A percentile compares a stretch with the other conserved stretches of the same genome.
These are phyloP conservation scores for Ophiostoma ulmi DNA, from an alignment of 2,329 filamentous ascomycete species.

Conservation along the genomic window DNA sequence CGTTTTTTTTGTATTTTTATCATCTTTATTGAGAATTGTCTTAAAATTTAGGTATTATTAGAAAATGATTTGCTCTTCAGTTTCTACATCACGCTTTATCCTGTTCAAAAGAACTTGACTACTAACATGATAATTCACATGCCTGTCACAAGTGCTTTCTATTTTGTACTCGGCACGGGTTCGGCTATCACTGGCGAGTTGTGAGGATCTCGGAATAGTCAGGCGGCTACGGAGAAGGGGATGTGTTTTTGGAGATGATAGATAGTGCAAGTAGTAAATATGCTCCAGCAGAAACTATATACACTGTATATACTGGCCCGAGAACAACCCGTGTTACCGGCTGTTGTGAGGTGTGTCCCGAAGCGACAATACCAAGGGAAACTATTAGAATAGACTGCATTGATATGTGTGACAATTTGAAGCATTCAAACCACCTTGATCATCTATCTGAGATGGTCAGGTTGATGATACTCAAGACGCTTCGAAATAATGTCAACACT, in stretches of 20 bases:
- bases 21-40: no score
- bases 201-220: conserved; percentile 11
- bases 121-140: not conserved
- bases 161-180: not conserved
- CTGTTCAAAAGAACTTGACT: no score
- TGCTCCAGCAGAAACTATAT: not conserved
- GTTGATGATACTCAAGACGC: no score
- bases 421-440: no score
- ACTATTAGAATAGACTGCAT: not conserved
- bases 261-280: not conserved
- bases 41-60: no score
- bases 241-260: not conserved
- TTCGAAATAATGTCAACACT: not conserved
- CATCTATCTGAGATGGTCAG: no score
- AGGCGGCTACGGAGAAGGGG: not conserved
- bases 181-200: not conserved
- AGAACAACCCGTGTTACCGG: not conserved
- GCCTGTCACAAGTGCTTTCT: not conserved
- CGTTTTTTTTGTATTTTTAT: no score
- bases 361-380: not conserved
- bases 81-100: no score
- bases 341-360: not conserved
- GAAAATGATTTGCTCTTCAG: no score
- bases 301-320: not conserved
- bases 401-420: not conserved